phyloP scores from a whole-genome alignment of 805 yeast species.

The Myxozyma vanderwaltii region DNA sequence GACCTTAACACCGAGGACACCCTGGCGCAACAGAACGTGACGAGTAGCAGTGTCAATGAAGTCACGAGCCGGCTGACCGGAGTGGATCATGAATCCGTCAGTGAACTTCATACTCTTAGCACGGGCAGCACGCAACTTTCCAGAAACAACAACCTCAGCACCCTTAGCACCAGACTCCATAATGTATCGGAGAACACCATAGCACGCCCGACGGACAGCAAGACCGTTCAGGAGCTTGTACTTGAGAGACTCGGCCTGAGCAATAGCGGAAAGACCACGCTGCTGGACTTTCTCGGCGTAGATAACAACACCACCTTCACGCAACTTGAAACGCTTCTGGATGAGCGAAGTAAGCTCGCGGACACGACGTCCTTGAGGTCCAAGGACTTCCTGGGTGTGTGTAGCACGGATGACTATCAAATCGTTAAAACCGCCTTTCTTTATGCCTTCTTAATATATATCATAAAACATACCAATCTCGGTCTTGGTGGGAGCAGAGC shows the following conservation, averaged over 20 bases:
- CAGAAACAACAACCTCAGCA: conserved; percentile 99
- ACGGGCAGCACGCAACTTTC: conserved; percentile 99
- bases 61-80: conserved; percentile 99
- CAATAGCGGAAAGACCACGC: conserved; percentile 99
- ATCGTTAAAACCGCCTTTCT: conserved; percentile 4
- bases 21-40: conserved; percentile 99
- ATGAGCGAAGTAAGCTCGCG: conserved; percentile 96
- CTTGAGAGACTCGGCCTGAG: conserved; percentile 98
- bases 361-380: conserved; percentile 99
- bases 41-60: conserved; percentile 99
- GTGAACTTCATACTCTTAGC: conserved; percentile 99
- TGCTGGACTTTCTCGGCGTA: conserved; percentile 99
- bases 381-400: conserved; percentile 97
- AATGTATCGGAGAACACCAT: conserved; percentile 99
- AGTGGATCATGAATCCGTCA: conserved; percentile 99
- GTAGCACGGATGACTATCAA: conserved; percentile 87
- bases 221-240: conserved; percentile 98
- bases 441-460: neutral
- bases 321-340: conserved; percentile 97
- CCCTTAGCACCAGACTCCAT: conserved; percentile 99
- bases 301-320: conserved; percentile 89
- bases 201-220: conserved; percentile 99
- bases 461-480: conserved; percentile 57
- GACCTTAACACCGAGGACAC: conserved; percentile 99
- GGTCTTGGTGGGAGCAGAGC: conserved; percentile 96